These are phyloP conservation scores for Sporothrix brunneoviolacea DNA, from an alignment of 2,329 filamentous ascomycete genomes.

Conservation along the genomic window DNA sequence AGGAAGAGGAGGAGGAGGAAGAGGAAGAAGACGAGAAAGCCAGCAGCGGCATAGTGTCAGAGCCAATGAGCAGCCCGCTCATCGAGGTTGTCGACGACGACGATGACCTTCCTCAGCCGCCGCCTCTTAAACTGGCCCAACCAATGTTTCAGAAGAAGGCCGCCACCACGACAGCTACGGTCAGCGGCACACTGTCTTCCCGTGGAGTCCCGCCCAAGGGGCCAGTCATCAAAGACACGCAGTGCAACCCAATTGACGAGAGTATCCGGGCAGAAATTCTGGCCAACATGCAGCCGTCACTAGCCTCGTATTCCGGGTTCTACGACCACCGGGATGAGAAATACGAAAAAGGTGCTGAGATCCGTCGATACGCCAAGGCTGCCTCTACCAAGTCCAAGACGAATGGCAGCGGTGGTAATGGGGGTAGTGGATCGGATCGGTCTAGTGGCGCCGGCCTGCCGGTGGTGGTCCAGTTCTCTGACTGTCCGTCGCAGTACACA, in stretches of 20 bases:
- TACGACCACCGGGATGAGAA: slow-evolving; percentile 60
- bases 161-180: slow-evolving; percentile 20
- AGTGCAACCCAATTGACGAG: slow-evolving; percentile 88
- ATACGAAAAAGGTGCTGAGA: slow-evolving; percentile 64
- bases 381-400: slow-evolving; percentile 53
- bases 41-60: slow-evolving; percentile 2
- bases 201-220: slow-evolving; percentile 40
- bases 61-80: slow-evolving; percentile 49
- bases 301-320: slow-evolving; percentile 72
- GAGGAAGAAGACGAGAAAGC: slow-evolving; percentile 13
- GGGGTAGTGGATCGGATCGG: slow-evolving; percentile 46
- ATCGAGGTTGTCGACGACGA: slow-evolving; percentile 43
- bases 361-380: slow-evolving; percentile 73
- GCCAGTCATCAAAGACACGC: slow-evolving; percentile 70
- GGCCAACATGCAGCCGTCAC: slow-evolving; percentile 62
- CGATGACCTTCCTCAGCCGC: slow-evolving; percentile 2
- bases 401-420: slow-evolving; percentile 32
- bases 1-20: slow-evolving; percentile 21
- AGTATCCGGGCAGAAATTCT: slow-evolving; percentile 68
- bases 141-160: slow-evolving; percentile 38
- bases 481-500: slow-evolving; percentile 61
- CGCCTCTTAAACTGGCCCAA: slow-evolving; percentile 28
- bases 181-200: too few relatives aligned
- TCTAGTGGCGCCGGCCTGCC: slow-evolving; percentile 50
- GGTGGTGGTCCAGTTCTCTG: slow-evolving; percentile 62